These are phyloP conservation scores for Helotiales sp. DNA, from an alignment of 2,329 filamentous ascomycete genomes.

Conservation along the genomic window DNA sequence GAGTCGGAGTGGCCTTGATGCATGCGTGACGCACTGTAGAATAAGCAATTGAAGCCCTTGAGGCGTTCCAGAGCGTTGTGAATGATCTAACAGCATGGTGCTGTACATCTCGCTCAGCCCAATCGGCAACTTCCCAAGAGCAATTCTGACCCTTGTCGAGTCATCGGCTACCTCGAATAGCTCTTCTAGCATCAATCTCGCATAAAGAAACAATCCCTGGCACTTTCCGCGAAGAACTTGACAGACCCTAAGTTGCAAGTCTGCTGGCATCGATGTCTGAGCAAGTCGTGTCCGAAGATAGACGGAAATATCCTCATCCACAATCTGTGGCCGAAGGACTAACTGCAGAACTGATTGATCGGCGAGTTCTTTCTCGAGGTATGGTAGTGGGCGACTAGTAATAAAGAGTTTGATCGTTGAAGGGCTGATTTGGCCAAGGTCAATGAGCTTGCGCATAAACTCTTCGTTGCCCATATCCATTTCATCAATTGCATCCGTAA, in stretches of 20 bases:
- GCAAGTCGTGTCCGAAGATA: not conserved
- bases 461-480: conserved; percentile 41
- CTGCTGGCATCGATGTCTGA: not conserved
- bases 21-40: conserved; percentile 22
- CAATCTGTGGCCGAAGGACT: conserved; percentile 38
- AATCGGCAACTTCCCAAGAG: not conserved
- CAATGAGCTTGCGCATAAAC: conserved; percentile 38
- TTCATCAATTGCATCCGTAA: conserved; percentile 52
- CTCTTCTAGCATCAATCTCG: not conserved
- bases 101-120: not conserved
- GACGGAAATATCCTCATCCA: conserved; percentile 38
- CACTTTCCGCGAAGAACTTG: not conserved
- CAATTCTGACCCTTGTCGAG: not conserved
- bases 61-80: not conserved
- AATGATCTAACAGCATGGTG: not conserved
- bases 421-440: conserved; percentile 36
- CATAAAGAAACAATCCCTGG: not conserved
- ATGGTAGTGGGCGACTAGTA: conserved; percentile 42
- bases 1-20: conserved; percentile 21
- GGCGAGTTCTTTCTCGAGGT: conserved; percentile 35
- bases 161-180: not conserved
- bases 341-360: conserved; percentile 32
- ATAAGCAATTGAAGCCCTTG: not conserved
- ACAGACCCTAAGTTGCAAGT: not conserved
- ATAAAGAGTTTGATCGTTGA: conserved; percentile 42